A percentile compares a stretch with the other conserved stretches of the same genome.
These are phyloP conservation scores for Suillus americanus DNA, from an alignment of 768 basidiomycete species.

Conservation along the genomic window DNA sequence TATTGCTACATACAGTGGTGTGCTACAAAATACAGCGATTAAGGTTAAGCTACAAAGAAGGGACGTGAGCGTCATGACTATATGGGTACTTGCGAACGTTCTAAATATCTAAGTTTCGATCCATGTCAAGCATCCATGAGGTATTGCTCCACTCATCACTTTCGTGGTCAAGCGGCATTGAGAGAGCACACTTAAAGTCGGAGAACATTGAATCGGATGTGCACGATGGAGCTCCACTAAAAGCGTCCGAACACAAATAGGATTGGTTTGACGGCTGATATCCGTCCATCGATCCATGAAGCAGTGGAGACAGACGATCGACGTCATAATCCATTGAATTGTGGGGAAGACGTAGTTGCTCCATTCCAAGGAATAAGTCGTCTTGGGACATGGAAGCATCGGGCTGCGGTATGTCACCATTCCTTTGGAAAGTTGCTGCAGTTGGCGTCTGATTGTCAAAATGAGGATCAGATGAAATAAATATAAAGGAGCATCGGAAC, in stretches of 20 bases:
- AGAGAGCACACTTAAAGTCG: not conserved
- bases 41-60: not conserved
- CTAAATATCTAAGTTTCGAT: not conserved
- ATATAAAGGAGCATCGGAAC: constrained; percentile 4
- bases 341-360: constrained; percentile 3
- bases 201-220: not conserved
- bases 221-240: not conserved
- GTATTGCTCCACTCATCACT: not conserved
- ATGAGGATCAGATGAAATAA: constrained; percentile 4
- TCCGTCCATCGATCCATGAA: not conserved
- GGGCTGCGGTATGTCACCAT: not conserved
- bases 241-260: not conserved
- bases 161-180: not conserved
- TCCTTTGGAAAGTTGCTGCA: constrained; percentile 18
- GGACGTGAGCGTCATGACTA: not conserved
- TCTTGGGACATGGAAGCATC: not conserved
- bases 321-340: not conserved
- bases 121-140: constrained; percentile 1
- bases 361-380: constrained; percentile 1
- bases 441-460: constrained; percentile 26
- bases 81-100: not conserved
- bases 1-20: not conserved
- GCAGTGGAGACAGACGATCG: not conserved
- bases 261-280: not conserved
- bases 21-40: not conserved